Percentiles rank a stretch among this genome's conserved stretches.
Evolutionary conservation across 1,139 yeast species (phyloP).

Genomic region (Williopsis jadinii): DNA sequence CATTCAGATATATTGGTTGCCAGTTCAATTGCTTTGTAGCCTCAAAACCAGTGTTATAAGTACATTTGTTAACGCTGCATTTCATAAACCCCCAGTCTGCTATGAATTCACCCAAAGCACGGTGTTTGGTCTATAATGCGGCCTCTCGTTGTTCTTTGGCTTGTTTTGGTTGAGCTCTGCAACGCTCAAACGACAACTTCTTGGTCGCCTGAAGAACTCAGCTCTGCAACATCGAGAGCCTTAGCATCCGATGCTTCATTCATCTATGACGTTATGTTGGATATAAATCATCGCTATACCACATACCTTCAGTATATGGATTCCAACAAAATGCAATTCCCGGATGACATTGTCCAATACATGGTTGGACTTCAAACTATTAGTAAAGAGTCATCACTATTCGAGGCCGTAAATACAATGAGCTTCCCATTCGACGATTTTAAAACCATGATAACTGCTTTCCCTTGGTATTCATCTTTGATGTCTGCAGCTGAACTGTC

Average conservation of each 20-base stretch:
- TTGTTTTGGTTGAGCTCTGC: no score
- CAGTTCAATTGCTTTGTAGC: no score
- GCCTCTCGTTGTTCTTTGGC: no score
- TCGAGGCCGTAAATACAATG: slow-evolving; percentile 25
- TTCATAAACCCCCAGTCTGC: no score
- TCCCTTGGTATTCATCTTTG: slow-evolving; percentile 37
- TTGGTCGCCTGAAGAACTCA: slow-evolving; percentile 5
- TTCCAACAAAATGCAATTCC: slow-evolving; percentile 24
- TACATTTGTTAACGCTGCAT: no score
- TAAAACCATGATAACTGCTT: slow-evolving; percentile 31
- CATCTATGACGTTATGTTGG: slow-evolving; percentile 24
- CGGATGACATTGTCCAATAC: slow-evolving; percentile 26
- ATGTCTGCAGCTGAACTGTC: slow-evolving; percentile 27
- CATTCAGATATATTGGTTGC: no score
- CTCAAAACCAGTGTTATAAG: no score
- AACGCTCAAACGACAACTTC: slow-evolving; percentile 5
- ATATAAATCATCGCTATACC: slow-evolving; percentile 22
- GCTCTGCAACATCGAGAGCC: slow-evolving; percentile 20
- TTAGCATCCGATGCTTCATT: slow-evolving; percentile 16
- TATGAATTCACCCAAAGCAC: no score
- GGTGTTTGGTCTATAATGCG: no score
- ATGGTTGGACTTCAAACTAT: slow-evolving; percentile 23
- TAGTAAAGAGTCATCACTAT: slow-evolving; percentile 21
- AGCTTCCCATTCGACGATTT: slow-evolving; percentile 37
- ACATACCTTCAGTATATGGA: slow-evolving; percentile 27